These are phyloP conservation scores for Trichoderma gamsii DNA, from an alignment of 495 filamentous ascomycete species.

Conservation along the genomic window DNA sequence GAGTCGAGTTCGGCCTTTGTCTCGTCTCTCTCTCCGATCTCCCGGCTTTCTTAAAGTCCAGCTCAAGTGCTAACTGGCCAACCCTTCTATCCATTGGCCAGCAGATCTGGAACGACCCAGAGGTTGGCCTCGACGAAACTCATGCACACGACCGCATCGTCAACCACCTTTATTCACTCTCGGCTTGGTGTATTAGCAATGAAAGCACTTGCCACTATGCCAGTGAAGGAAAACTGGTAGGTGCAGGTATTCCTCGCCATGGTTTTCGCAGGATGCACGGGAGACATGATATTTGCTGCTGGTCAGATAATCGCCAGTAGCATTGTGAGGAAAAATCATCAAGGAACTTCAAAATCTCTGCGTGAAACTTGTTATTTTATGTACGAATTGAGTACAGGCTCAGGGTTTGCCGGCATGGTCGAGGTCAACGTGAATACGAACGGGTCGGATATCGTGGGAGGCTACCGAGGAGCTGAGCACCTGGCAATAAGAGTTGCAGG, in stretches of 20 bases:
- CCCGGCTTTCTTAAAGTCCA: constrained; percentile 19
- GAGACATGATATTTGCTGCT: not conserved
- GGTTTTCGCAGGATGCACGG: not conserved
- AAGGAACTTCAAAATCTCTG: not conserved
- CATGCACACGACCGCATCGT: constrained; percentile 43
- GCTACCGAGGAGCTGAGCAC: not conserved
- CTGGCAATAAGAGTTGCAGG: not conserved
- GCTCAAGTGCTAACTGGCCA: constrained; percentile 21
- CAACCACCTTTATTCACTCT: constrained; percentile 33
- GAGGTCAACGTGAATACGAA: not conserved
- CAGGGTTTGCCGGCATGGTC: not conserved
- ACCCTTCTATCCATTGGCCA: constrained; percentile 20
- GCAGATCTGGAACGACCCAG: constrained; percentile 41
- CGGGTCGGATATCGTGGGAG: not conserved
- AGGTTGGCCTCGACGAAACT: constrained; percentile 41
- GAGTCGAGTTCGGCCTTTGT: not conserved
- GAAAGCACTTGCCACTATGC: not conserved
- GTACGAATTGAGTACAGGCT: not conserved
- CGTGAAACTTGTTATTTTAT: constrained; percentile 27
- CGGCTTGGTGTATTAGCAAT: not conserved
- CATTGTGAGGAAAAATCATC: not conserved
- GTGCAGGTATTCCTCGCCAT: not conserved
- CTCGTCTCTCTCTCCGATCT: constrained; percentile 8
- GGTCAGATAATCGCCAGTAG: not conserved
- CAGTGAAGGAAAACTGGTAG: not conserved